Evolutionary conservation across 2,329 filamentous ascomycete genomes (phyloP).

Genomic region (Aspergillus udagawae): DNA sequence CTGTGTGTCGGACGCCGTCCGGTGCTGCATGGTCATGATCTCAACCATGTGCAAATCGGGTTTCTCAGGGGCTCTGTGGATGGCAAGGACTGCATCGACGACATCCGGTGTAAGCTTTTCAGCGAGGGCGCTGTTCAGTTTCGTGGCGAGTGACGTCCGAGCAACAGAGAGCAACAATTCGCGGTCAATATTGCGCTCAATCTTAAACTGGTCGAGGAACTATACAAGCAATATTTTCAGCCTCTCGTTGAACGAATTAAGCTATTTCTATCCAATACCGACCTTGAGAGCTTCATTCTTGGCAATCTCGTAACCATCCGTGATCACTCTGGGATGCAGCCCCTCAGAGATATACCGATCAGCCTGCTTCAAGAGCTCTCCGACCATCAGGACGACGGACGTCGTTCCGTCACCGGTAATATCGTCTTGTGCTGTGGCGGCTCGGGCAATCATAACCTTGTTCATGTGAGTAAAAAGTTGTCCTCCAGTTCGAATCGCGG

Average conservation of each 20-base stretch:
- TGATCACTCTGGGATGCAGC: slow-evolving; percentile 94
- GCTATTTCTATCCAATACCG: not conserved
- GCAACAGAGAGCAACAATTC: slow-evolving; percentile 92
- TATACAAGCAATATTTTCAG: slow-evolving; percentile 34
- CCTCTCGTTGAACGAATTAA: not conserved
- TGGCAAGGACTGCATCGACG: slow-evolving; percentile 91
- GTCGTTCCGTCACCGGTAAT: slow-evolving; percentile 98
- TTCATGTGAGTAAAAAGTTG: slow-evolving; percentile 18
- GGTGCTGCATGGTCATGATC: slow-evolving; percentile 99
- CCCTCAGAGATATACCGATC: slow-evolving; percentile 94
- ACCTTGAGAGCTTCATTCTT: slow-evolving; percentile 90
- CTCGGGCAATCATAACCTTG: slow-evolving; percentile 66
- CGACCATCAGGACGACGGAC: slow-evolving; percentile 89
- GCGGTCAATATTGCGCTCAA: slow-evolving; percentile 80
- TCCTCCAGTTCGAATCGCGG: slow-evolving; percentile 5
- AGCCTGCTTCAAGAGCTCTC: slow-evolving; percentile 96
- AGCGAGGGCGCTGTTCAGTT: slow-evolving; percentile 84
- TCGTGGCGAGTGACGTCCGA: slow-evolving; percentile 89
- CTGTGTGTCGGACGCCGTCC: slow-evolving; percentile 90
- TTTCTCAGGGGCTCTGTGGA: slow-evolving; percentile 84
- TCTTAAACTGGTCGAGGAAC: slow-evolving; percentile 94
- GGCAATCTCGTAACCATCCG: slow-evolving; percentile 94
- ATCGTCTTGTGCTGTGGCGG: slow-evolving; percentile 95
- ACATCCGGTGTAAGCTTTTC: slow-evolving; percentile 91
- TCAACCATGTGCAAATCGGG: slow-evolving; percentile 99